Conservation (phyloP, 768 basidiomycete species). For the Kwoniella sp. region DNA sequence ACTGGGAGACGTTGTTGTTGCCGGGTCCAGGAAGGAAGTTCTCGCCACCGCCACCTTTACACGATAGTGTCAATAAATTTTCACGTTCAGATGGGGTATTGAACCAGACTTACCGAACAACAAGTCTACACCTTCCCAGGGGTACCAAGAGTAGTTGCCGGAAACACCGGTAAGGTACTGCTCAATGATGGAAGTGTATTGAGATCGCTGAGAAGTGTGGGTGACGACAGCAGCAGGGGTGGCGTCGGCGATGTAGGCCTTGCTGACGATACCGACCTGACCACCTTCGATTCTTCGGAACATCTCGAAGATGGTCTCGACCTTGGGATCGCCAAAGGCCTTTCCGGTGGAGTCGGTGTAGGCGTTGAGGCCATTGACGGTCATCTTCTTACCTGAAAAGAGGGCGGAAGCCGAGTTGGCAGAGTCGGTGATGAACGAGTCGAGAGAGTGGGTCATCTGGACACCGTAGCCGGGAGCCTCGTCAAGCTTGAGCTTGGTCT, state of each 20-base stretch:
- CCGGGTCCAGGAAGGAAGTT: constrained; percentile 50
- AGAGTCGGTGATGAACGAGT: constrained; percentile 56
- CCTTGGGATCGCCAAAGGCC: constrained; percentile 52
- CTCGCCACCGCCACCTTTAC: constrained; percentile 51
- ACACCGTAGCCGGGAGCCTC: constrained; percentile 42
- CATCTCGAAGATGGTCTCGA: constrained; percentile 56
- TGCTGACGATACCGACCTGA: constrained; percentile 57
- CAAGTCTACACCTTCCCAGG: constrained; percentile 49
- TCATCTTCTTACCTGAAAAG: constrained; percentile 53
- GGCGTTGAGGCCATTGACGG: constrained; percentile 56
- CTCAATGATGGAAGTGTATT: constrained; percentile 54
- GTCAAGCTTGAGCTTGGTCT: constrained; percentile 44
- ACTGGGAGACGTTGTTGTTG: constrained; percentile 37
- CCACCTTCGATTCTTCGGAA: constrained; percentile 50
- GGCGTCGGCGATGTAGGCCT: constrained; percentile 57
- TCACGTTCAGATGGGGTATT: background rate
- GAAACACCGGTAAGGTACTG: constrained; percentile 54
- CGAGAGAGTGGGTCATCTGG: constrained; percentile 56
- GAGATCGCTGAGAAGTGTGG: constrained; percentile 51
- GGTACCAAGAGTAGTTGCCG: constrained; percentile 54
- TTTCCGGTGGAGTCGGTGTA: constrained; percentile 52
- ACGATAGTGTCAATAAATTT: background rate
- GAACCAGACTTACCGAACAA: constrained; percentile 40
- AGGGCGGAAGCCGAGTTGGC: constrained; percentile 58
- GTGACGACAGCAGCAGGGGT: constrained; percentile 55